Conservation (phyloP, 192 early-diverging fungal species). For the Podila horticola region DNA sequence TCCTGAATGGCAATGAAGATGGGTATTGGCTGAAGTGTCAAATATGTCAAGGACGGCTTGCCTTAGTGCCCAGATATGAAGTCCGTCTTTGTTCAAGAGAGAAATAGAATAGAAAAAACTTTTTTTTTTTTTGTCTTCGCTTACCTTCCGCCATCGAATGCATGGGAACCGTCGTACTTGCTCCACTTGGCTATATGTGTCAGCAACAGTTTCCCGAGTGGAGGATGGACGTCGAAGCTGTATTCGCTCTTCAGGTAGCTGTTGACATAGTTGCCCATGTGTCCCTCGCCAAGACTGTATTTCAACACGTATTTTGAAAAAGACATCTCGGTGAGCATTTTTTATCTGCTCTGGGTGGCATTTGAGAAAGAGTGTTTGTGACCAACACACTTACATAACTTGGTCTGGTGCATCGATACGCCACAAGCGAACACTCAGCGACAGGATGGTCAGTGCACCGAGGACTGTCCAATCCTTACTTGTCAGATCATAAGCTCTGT, state of each 20-base stretch:
- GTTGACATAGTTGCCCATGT: not conserved
- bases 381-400: not conserved
- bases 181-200: not conserved
- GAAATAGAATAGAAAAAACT: too few species aligned
- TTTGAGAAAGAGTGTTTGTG: too few species aligned
- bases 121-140: too few species aligned
- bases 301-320: too few species aligned
- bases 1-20: not conserved
- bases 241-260: not conserved
- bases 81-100: not conserved
- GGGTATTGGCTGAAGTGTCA: not conserved
- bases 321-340: too few species aligned
- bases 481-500: not conserved
- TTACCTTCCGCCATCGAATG: not conserved
- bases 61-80: not conserved
- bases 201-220: not conserved
- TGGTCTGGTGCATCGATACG: not conserved
- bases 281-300: not conserved
- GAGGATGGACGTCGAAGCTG: constrained; percentile 5
- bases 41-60: not conserved
- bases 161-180: not conserved
- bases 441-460: not conserved
- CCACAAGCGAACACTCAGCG: not conserved
- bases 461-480: not conserved
- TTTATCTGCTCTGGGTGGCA: too few species aligned